Base-by-base conservation (phyloP, 1,284 basidiomycete species). In the Baeospora myosura region DNA sequence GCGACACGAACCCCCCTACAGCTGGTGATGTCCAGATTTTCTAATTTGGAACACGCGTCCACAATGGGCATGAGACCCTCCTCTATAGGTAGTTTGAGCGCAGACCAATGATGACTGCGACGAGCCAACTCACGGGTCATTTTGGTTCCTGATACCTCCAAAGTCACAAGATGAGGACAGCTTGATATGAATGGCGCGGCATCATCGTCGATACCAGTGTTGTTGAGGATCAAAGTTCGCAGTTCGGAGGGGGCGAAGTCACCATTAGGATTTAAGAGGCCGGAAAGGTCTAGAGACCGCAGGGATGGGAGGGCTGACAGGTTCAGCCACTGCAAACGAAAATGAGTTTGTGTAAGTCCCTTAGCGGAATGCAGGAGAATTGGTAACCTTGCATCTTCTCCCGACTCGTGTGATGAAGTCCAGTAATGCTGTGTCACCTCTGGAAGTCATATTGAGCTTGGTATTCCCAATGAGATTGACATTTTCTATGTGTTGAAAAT, bases 381-480 rank as follows among this genome's bases (percentile, higher is more conserved):
- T 5, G 17, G 12, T 17, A 7, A 75, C 81, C 65, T 71, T 79
- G 64, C 78, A 78, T 38, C 59, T 70, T 45, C 77, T 63, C 10
- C 82, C 81, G 12, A 83, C 72, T 14, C 57, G 60, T 34, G 56
- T 49, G 18, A 85, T 52, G 48, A 84, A 74, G 20, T 66, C 53
- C 2, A 57, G 49, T 5, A 84, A 52, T 3, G 72, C 60, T 3
- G 63, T 53, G 17, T 62, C 51, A n/a, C 49, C 48, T 18, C 58
- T 56, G 6, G 63, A 57, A 0, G 59, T 57, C 12, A 61, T 48
- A 7, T 78, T 76, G 17, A 85, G 56, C 46, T 78, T 81, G 3
- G 65, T 64, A 51, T 85, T 85, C 7, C 76, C 76, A 2, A 79
- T 77, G 5, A 85, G 58, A 52, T 63, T 82, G 29, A 85, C 47